Conservation (phyloP, 2,329 filamentous ascomycete species). For the Scytalidium lignicola region DNA sequence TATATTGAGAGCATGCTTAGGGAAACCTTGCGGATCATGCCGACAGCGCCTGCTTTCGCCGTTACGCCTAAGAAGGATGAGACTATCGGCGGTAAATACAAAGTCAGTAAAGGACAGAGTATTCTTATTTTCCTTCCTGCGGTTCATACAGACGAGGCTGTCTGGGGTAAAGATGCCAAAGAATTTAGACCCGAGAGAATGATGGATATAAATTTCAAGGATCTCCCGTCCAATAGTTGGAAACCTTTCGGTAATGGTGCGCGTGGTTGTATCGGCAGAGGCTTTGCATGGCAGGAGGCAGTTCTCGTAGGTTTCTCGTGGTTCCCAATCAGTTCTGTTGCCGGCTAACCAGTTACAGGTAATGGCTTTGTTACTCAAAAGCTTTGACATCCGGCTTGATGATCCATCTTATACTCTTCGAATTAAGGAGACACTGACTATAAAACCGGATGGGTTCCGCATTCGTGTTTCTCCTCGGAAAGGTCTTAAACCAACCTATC, state of each 20-base stretch:
- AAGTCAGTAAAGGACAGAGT: constrained; percentile 42
- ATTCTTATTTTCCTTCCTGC: constrained; percentile 46
- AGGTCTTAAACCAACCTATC: too few relatives aligned
- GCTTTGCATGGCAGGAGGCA: constrained; percentile 72
- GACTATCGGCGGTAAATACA: too few relatives aligned
- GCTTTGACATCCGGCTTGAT: constrained; percentile 61
- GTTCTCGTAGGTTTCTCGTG: too few relatives aligned
- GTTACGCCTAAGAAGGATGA: too few relatives aligned
- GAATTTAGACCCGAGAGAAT: constrained; percentile 69
- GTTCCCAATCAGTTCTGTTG: too few relatives aligned
- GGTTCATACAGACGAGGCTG: constrained; percentile 55
- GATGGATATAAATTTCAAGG: constrained; percentile 63
- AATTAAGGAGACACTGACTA: constrained; percentile 51
- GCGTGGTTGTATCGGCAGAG: constrained; percentile 65
- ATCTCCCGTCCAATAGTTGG: constrained; percentile 58
- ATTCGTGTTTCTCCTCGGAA: too few relatives aligned
- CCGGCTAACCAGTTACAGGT: too few relatives aligned
- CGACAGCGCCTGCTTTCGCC: constrained; percentile 44
- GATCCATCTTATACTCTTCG: constrained; percentile 55
- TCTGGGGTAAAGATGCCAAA: constrained; percentile 60
- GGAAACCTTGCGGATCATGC: constrained; percentile 59
- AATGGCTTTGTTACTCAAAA: constrained; percentile 61
- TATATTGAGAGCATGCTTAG: constrained; percentile 63
- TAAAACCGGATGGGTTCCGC: constrained; percentile 59
- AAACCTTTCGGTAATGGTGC: constrained; percentile 72